Evolutionary conservation across 768 basidiomycete species (phyloP).

Genomic region (Russula sp.): DNA sequence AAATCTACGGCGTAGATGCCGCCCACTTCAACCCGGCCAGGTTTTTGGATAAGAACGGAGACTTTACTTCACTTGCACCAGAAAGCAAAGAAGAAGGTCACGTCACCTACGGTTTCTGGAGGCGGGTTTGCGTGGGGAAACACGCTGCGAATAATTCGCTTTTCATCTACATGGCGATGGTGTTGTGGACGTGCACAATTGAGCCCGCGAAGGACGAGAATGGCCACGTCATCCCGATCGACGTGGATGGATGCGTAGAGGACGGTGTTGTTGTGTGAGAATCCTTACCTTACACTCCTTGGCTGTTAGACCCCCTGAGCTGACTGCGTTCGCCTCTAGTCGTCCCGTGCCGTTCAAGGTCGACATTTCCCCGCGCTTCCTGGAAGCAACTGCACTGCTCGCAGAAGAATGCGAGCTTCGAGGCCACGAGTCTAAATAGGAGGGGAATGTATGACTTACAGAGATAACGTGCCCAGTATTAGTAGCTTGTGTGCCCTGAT

Average conservation of each 20-base stretch:
- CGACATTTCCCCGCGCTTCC: slow-evolving; percentile 14
- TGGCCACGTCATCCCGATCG: slow-evolving; percentile 1
- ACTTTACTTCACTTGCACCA: not conserved
- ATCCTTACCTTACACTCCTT: not conserved
- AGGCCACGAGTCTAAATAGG: not conserved
- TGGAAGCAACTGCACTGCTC: slow-evolving; percentile 7
- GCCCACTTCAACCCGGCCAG: slow-evolving; percentile 11
- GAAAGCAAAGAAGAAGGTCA: slow-evolving; percentile 15
- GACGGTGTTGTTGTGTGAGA: slow-evolving; percentile 17
- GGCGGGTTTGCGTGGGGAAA: slow-evolving; percentile 11
- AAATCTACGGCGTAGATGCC: slow-evolving; percentile 8
- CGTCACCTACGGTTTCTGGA: slow-evolving; percentile 17
- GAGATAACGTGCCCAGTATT: no score
- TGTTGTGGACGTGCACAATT: slow-evolving; percentile 4
- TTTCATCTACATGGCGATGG: slow-evolving; percentile 13
- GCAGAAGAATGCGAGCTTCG: slow-evolving; percentile 5
- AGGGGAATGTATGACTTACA: not conserved
- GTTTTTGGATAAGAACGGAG: not conserved
- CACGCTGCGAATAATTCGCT: slow-evolving; percentile 14
- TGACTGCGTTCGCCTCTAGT: not conserved
- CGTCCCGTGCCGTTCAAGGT: slow-evolving; percentile 16
- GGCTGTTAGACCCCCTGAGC: no score
- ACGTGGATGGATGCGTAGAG: slow-evolving; percentile 15
- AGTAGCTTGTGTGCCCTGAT: no score
- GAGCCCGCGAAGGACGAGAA: slow-evolving; percentile 5